These are phyloP conservation scores for Phlegmacium glaucopus DNA, from an alignment of 768 basidiomycete species.

Conservation along the genomic window DNA sequence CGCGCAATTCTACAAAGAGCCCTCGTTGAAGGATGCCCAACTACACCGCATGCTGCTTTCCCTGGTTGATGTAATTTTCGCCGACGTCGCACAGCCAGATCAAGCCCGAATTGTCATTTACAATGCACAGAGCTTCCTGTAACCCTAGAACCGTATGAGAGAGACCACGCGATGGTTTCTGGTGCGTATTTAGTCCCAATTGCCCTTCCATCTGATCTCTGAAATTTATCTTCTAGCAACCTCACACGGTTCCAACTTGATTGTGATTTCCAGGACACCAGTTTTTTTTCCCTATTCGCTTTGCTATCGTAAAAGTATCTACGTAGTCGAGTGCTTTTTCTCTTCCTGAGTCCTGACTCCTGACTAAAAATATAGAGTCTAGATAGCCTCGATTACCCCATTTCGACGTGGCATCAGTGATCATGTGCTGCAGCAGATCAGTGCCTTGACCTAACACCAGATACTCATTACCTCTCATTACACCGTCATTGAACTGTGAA, in stretches of 20 bases:
- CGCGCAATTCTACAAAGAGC: too few relatives aligned
- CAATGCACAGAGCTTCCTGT: constrained; percentile 98
- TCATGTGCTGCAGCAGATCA: too few relatives aligned
- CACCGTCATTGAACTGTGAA: constrained; percentile 1
- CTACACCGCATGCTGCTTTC: constrained; percentile 96
- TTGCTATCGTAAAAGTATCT: constrained; percentile 16
- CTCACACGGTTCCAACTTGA: constrained; percentile 10
- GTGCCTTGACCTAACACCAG: background rate
- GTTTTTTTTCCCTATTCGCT: background rate
- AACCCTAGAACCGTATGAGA: constrained; percentile 90
- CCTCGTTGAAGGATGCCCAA: constrained; percentile 97
- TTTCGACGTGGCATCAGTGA: too few relatives aligned
- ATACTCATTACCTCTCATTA: constrained; percentile 1
- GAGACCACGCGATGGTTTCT: constrained; percentile 88
- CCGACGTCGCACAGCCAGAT: constrained; percentile 97
- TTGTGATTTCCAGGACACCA: constrained; percentile 2
- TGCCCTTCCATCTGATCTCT: background rate
- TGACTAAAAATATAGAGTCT: constrained; percentile 11
- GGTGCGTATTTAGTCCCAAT: constrained; percentile 40
- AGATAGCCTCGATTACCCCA: too few relatives aligned
- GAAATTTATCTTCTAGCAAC: constrained; percentile 7
- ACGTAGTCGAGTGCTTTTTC: constrained; percentile 11
- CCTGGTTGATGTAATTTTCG: constrained; percentile 95
- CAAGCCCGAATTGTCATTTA: too few relatives aligned
- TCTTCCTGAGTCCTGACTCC: constrained; percentile 5